Percentiles rank a stretch among this genome's conserved stretches.
Evolutionary conservation across 2,329 filamentous ascomycete species (phyloP).

Genomic region (Diaporthe sp.): DNA sequence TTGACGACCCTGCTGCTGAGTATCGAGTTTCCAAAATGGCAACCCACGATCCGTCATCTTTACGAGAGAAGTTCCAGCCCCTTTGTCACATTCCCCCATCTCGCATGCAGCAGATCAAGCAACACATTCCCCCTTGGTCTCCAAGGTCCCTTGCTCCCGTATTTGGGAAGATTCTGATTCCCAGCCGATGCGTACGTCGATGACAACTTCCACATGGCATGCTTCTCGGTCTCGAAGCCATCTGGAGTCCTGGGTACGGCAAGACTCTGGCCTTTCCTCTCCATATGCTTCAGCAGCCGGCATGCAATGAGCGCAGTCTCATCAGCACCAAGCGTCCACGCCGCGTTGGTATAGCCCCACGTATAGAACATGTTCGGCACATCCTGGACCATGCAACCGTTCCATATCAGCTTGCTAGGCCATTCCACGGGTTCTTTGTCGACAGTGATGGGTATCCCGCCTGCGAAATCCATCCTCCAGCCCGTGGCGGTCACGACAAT

Average conservation of each 20-base stretch:
- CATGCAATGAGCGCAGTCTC: constrained; percentile 63
- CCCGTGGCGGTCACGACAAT: constrained; percentile 77
- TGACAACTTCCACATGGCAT: constrained; percentile 18
- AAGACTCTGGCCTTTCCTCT: constrained; percentile 50
- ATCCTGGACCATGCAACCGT: constrained; percentile 71
- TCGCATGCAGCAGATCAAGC: constrained; percentile 22
- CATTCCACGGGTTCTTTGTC: constrained; percentile 57
- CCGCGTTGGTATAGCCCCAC: constrained; percentile 72
- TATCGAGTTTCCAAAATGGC: not conserved
- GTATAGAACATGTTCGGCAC: constrained; percentile 72
- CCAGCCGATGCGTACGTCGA: constrained; percentile 15
- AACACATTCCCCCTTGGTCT: constrained; percentile 5
- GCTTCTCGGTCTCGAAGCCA: not conserved
- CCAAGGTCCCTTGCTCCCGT: constrained; percentile 33
- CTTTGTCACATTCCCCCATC: constrained; percentile 28
- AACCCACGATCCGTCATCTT: not conserved
- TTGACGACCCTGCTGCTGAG: not conserved
- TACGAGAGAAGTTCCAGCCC: not conserved
- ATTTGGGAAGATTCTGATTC: constrained; percentile 11
- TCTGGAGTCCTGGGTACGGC: constrained; percentile 7
- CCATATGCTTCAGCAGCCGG: constrained; percentile 66
- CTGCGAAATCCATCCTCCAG: constrained; percentile 68
- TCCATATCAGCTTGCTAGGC: constrained; percentile 59
- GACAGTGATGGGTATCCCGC: constrained; percentile 64
- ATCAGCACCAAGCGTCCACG: constrained; percentile 75